Evolutionary conservation across 192 early-diverging fungal species (phyloP).

Genomic region (Umbelopsis vinacea): DNA sequence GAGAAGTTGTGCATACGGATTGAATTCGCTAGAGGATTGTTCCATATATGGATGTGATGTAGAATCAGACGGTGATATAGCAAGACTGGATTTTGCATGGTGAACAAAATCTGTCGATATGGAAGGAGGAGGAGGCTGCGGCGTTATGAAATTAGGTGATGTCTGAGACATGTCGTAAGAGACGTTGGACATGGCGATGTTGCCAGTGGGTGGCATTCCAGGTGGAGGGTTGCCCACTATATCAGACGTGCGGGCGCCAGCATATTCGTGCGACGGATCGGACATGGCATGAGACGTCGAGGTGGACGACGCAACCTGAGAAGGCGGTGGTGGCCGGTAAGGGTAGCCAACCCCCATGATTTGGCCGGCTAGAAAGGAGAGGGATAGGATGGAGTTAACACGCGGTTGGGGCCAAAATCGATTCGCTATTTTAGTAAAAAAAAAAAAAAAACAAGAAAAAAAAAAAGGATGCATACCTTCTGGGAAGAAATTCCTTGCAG

Average conservation of each 20-base stretch:
- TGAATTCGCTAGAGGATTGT: constrained; percentile 28
- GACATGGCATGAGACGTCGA: constrained; percentile 1
- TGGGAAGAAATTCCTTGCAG: constrained; percentile 19
- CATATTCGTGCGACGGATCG: not conserved
- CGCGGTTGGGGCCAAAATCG: not conserved
- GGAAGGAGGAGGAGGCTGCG: not conserved
- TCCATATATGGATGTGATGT: constrained; percentile 18
- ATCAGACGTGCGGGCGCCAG: not conserved
- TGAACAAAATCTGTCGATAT: not conserved
- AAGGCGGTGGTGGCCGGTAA: constrained; percentile 20
- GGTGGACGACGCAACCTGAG: not conserved
- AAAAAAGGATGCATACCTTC: not conserved
- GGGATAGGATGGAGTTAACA: not conserved
- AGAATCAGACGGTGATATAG: constrained; percentile 23
- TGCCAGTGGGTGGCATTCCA: constrained; percentile 7
- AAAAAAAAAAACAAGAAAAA: not conserved
- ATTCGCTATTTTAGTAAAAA: constrained; percentile 6
- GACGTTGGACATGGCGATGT: constrained; percentile 2
- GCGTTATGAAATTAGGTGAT: constrained; percentile 8
- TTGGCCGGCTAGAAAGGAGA: not conserved
- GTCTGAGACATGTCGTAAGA: constrained; percentile 12
- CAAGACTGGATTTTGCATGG: not conserved
- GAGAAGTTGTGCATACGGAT: constrained; percentile 62
- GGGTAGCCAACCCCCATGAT: constrained; percentile 24
- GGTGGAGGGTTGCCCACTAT: not conserved